Conservation (phyloP, 495 filamentous ascomycete genomes). For the Podospora pseudopauciseta region DNA sequence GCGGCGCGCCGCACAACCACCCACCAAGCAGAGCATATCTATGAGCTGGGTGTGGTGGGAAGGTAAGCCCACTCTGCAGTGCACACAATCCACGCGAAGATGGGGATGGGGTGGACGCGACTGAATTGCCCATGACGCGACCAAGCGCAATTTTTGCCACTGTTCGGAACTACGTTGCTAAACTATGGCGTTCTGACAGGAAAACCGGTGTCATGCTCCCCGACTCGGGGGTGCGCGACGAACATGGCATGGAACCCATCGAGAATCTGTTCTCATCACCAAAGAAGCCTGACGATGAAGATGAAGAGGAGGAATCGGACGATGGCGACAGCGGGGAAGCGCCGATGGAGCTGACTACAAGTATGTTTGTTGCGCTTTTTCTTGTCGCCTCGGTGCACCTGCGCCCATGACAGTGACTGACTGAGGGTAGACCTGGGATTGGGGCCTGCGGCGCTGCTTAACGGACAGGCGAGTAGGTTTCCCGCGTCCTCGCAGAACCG, state of each 20-base stretch:
- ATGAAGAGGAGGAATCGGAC: slow-evolving; percentile 14
- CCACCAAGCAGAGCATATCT: slow-evolving; percentile 43
- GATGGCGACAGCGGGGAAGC: slow-evolving; percentile 21
- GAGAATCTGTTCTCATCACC: slow-evolving; percentile 88
- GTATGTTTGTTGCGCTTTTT: slow-evolving; percentile 21
- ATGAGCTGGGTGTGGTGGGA: slow-evolving; percentile 48
- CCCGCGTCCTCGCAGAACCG: slow-evolving; percentile 47
- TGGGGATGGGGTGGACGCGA: not conserved
- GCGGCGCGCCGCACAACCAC: slow-evolving; percentile 34
- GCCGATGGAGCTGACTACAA: slow-evolving; percentile 21
- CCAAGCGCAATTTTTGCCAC: not conserved
- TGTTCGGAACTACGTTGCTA: slow-evolving; percentile 5
- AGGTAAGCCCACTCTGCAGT: slow-evolving; percentile 35
- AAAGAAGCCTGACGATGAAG: slow-evolving; percentile 29
- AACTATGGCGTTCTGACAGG: slow-evolving; percentile 22
- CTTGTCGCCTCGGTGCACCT: not conserved
- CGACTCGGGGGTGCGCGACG: slow-evolving; percentile 79
- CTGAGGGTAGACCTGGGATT: slow-evolving; percentile 1
- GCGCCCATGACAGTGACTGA: slow-evolving; percentile 1
- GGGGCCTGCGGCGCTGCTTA: slow-evolving; percentile 31
- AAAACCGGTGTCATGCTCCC: slow-evolving; percentile 81
- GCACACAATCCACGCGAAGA: not conserved
- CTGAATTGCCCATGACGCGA: not conserved
- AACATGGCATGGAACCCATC: slow-evolving; percentile 84
- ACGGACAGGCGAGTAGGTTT: slow-evolving; percentile 36